Evolutionary conservation across 495 filamentous ascomycete genomes (phyloP).

Genomic region (Hyphodiscus hymeniophilus): DNA sequence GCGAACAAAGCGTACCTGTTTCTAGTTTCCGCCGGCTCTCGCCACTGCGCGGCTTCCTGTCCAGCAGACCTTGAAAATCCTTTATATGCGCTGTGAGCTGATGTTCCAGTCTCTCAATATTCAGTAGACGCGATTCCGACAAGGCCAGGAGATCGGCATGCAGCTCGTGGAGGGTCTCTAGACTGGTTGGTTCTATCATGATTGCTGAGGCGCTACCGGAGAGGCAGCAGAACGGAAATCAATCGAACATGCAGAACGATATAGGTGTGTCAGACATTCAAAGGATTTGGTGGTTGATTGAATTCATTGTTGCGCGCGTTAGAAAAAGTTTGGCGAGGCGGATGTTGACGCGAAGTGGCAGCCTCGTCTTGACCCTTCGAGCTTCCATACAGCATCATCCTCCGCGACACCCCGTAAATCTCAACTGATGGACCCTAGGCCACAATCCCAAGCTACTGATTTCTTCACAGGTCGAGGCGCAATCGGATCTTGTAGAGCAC

Average conservation of each 20-base stretch:
- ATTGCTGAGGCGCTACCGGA: constrained; percentile 20
- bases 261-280: too few species aligned
- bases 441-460: too few species aligned
- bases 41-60: constrained; percentile 64
- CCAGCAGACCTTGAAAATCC: constrained; percentile 69
- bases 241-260: constrained; percentile 13
- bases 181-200: constrained; percentile 58
- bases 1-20: constrained; percentile 21
- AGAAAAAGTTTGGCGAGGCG: too few species aligned
- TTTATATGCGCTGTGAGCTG: constrained; percentile 61
- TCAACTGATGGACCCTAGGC: too few species aligned
- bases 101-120: constrained; percentile 52
- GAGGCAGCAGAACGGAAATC: constrained; percentile 15
- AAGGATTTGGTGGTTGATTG: too few species aligned
- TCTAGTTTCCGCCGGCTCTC: constrained; percentile 39
- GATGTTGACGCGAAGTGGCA: too few species aligned
- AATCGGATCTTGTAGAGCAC: too few species aligned
- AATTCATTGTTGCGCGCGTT: too few species aligned
- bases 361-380: too few species aligned
- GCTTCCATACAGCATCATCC: too few species aligned
- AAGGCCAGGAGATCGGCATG: constrained; percentile 70
- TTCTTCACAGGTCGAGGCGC: too few species aligned
- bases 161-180: constrained; percentile 65
- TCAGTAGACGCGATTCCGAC: constrained; percentile 49
- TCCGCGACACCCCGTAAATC: too few species aligned